Percentiles rank a stretch among this genome's conserved stretches.
phyloP scores from a whole-genome alignment of 257 asterid species.

The Knoxia roxburghii region DNA sequence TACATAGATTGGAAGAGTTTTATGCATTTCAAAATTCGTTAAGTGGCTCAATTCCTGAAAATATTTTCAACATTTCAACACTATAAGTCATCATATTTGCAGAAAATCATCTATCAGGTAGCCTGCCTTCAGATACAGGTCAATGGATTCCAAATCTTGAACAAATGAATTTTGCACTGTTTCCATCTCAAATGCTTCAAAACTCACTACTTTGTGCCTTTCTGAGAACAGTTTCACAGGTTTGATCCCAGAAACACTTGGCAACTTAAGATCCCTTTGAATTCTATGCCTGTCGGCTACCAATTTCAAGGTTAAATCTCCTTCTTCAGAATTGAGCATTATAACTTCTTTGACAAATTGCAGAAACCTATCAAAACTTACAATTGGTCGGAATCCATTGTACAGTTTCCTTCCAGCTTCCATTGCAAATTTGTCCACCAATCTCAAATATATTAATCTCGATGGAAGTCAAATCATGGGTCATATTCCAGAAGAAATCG shows the following conservation, averaged over 20 bases:
- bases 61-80: conserved; percentile 32
- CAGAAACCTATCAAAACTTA: not conserved
- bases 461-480: not conserved
- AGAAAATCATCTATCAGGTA: conserved; percentile 11
- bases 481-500: conserved; percentile 10
- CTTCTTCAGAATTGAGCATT: conserved; percentile 2
- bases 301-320: conserved; percentile 4
- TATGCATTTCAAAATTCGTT: not conserved
- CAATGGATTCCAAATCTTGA: conserved; percentile 22
- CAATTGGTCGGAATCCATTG: not conserved
- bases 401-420: conserved; percentile 8
- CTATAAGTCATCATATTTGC: conserved; percentile 4
- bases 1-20: conserved; percentile 18
- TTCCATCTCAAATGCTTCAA: conserved; percentile 24
- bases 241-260: conserved; percentile 20
- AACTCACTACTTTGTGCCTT: conserved; percentile 12
- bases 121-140: conserved; percentile 22
- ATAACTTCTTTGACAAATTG: conserved; percentile 11
- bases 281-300: not conserved
- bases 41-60: conserved; percentile 20
- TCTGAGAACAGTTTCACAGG: conserved; percentile 16
- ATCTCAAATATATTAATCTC: not conserved
- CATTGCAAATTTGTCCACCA: conserved; percentile 5
- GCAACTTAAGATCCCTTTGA: conserved; percentile 17
- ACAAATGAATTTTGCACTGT: conserved; percentile 15